Evolutionary conservation across 179 eudicot species (phyloP).

Genomic region (Carnegiea gigantea): DNA sequence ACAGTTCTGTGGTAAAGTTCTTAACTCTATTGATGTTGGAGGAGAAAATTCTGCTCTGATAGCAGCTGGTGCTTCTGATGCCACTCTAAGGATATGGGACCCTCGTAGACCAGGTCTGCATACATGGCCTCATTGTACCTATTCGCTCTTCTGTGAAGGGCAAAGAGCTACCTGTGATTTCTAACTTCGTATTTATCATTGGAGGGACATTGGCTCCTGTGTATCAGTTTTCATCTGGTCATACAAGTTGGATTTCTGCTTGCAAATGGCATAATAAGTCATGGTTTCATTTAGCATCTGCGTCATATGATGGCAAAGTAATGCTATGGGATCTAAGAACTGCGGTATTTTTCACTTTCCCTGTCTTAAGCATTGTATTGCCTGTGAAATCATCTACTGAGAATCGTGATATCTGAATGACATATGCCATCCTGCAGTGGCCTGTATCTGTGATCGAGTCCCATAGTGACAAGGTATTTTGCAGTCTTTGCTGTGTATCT

Average conservation of each 20-base stretch:
- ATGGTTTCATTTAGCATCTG: conserved; percentile 80
- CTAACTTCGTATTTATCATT: conserved; percentile 15
- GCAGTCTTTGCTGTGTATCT: neutral
- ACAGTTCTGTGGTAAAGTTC: conserved; percentile 76
- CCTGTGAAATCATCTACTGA: neutral
- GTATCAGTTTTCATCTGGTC: conserved; percentile 75
- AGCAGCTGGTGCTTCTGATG: conserved; percentile 92
- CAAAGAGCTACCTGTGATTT: neutral
- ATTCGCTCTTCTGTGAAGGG: neutral
- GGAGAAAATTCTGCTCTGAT: conserved; percentile 86
- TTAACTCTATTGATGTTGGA: conserved; percentile 82
- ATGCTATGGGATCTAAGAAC: conserved; percentile 98
- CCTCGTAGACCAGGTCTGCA: conserved; percentile 95
- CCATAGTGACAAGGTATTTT: conserved; percentile 80
- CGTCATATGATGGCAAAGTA: conserved; percentile 91
- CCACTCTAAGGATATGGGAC: conserved; percentile 90
- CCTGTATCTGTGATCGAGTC: conserved; percentile 77
- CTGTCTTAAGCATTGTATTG: neutral
- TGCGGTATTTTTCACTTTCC: conserved; percentile 51
- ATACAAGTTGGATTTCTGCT: conserved; percentile 82
- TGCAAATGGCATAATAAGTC: conserved; percentile 93
- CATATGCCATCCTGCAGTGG: conserved; percentile 57
- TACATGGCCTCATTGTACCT: neutral
- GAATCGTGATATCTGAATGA: conserved; percentile 13
- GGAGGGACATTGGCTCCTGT: conserved; percentile 82